These are phyloP conservation scores for Hamamelis virginiana DNA, from an alignment of 164 flowering plant genomes.

Conservation along the genomic window DNA sequence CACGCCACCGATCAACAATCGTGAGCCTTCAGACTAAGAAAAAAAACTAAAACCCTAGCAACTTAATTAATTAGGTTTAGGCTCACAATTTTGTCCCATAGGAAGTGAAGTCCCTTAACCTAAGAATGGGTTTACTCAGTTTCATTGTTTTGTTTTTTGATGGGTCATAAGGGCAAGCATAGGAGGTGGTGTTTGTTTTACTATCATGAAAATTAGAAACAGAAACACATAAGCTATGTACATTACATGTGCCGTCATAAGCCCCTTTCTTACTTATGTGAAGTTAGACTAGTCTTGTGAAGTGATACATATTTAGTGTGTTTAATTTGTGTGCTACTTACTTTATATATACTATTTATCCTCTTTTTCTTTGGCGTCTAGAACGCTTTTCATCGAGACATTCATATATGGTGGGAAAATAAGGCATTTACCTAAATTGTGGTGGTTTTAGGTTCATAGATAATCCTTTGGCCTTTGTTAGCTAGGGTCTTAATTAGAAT, in stretches of 20 bases:
- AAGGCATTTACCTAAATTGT: no score
- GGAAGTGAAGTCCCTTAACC: slow-evolving; percentile 6
- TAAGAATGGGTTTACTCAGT: not conserved
- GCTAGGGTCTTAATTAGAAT: no score
- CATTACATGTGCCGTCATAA: not conserved
- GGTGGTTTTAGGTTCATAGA: no score
- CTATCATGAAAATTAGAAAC: not conserved
- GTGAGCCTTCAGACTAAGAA: slow-evolving; percentile 6
- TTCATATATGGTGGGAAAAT: no score
- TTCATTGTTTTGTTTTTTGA: not conserved
- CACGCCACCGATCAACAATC: slow-evolving; percentile 9
- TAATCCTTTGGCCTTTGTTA: no score
- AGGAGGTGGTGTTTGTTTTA: not conserved
- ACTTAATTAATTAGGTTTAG: not conserved
- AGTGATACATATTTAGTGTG: not conserved
- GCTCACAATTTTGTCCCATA: slow-evolving; percentile 11
- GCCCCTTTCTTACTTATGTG: not conserved
- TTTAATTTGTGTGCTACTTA: no score
- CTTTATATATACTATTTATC: no score
- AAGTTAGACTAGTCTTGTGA: not conserved
- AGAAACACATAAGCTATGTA: not conserved
- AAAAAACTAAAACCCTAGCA: not conserved
- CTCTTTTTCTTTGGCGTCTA: no score
- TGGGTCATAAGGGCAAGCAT: slow-evolving; percentile 7
- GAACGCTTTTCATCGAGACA: no score